phyloP scores from a whole-genome alignment of 2,329 filamentous ascomycete genomes.

The Dothistroma pini region DNA sequence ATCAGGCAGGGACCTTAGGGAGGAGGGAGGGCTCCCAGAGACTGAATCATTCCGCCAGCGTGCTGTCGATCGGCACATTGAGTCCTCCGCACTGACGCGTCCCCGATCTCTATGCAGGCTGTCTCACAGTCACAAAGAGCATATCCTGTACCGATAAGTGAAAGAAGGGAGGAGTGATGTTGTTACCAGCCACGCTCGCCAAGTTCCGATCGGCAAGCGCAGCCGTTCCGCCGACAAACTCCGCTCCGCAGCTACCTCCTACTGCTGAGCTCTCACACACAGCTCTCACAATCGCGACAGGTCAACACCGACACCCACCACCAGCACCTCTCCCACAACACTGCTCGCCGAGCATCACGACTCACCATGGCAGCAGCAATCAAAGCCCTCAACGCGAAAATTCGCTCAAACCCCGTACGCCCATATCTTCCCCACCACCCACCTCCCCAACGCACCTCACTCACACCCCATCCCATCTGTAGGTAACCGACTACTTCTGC shows the following conservation, averaged over 20 bases:
- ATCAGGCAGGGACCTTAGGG: too few relatives aligned
- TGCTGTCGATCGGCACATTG: too few relatives aligned
- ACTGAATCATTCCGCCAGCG: too few relatives aligned
- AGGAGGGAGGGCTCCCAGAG: too few relatives aligned
- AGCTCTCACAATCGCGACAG: not conserved
- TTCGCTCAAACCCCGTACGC: conserved; percentile 42
- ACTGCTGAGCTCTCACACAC: not conserved
- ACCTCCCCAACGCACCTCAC: not conserved
- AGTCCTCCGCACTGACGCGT: too few relatives aligned
- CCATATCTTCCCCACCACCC: not conserved
- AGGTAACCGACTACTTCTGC: conserved; percentile 51
- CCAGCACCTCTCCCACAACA: not conserved
- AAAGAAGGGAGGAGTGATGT: not conserved
- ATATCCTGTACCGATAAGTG: not conserved
- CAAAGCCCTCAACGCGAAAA: conserved; percentile 53
- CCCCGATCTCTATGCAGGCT: too few relatives aligned
- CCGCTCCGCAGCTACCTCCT: not conserved
- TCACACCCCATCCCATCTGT: conserved; percentile 13
- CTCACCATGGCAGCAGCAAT: conserved; percentile 50
- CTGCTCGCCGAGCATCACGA: not conserved
- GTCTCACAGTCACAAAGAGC: too few relatives aligned
- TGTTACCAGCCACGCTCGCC: not conserved
- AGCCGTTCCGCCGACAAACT: not conserved
- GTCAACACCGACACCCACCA: not conserved
- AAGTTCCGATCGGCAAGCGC: not conserved